phyloP scores from a whole-genome alignment of 139 green algal species.

The Chlamydomonas urium region DNA sequence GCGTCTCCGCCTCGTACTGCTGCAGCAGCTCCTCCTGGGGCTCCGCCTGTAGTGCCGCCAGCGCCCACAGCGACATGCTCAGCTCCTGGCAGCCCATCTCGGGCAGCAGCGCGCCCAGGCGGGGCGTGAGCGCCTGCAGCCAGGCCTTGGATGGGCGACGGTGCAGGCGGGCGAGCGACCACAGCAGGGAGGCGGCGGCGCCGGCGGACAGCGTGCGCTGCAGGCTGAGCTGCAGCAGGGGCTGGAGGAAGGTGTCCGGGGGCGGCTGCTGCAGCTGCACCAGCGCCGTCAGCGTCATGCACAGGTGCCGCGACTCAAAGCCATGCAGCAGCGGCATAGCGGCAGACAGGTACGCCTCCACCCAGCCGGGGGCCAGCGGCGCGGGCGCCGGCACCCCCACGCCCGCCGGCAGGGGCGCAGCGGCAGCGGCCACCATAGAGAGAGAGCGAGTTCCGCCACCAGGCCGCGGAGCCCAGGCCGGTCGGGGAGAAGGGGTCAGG shows the following conservation, averaged over 20 bases:
- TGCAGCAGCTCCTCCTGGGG: neutral
- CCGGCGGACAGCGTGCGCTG: neutral
- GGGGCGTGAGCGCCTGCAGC: neutral
- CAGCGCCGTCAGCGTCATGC: neutral
- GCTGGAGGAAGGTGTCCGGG: neutral
- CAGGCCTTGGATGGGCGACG: neutral
- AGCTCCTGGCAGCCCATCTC: neutral
- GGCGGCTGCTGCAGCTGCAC: neutral
- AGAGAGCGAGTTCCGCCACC: too few species aligned
- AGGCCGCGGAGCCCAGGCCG: too few species aligned
- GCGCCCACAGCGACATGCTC: neutral
- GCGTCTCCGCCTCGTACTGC: neutral
- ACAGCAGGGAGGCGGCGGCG: neutral
- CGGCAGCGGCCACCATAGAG: neutral
- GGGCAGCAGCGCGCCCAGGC: neutral
- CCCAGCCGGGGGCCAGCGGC: neutral
- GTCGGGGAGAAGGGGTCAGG: too few species aligned
- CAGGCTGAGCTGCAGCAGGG: neutral
- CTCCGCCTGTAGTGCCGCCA: neutral
- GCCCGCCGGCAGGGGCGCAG: neutral
- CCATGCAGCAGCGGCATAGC: neutral
- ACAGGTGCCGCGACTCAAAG: neutral
- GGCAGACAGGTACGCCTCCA: neutral
- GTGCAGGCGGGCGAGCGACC: neutral
- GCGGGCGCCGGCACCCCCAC: too few species aligned